Evolutionary conservation across 257 asterid genomes (phyloP), one percentile per base, ranked within the genome.

Genomic region (Capsicum pubescens): DNA sequence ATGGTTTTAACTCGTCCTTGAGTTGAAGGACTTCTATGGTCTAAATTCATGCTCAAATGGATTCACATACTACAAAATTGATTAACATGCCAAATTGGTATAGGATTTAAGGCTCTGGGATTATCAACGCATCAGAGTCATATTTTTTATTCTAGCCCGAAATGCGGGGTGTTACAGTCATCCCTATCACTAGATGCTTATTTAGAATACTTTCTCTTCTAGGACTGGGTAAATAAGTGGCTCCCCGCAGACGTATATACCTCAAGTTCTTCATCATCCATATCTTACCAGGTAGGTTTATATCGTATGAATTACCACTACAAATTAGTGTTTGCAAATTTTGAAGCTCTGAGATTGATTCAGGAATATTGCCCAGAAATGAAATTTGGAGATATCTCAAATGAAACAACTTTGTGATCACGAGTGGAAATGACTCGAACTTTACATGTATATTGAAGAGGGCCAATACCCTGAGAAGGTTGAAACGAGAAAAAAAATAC

Each of bases 191-290:
- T 39, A 39, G 44, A 39, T 39, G 44, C 44, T 39, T 39, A 3
- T 39, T 39, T 44, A 35, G 10, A 35, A 67, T n/a, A 35, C 77
- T 68, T 39, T 42, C 74, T 35, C 4, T 32, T 68, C 13, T 42
- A 39, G 56, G 78, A 17, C 55, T 16, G 78, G 78, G 78, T 39
- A 39, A 69, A 42, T 42, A 5, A 42, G 8, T 8, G 56, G 32
- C 7, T 42, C 3, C 15, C 79, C 3, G 8, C 32, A 42, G 8
- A 44, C 3, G 8, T 70, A 70, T 17, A 44, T 42, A 19, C 79
- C 79, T 70, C 79, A 70, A 70, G 56, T 16, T 70, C 57, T 42
- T 42, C 79, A 70, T 44, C 79, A 17, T 70, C 57, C 79, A 70
- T 70, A 70, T 70, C 35, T 26, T 19, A 56, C 9, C 8, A 16